Evolutionary conservation across 2,329 filamentous ascomycete species (phyloP).

Genomic region (Cercospora janseana): DNA sequence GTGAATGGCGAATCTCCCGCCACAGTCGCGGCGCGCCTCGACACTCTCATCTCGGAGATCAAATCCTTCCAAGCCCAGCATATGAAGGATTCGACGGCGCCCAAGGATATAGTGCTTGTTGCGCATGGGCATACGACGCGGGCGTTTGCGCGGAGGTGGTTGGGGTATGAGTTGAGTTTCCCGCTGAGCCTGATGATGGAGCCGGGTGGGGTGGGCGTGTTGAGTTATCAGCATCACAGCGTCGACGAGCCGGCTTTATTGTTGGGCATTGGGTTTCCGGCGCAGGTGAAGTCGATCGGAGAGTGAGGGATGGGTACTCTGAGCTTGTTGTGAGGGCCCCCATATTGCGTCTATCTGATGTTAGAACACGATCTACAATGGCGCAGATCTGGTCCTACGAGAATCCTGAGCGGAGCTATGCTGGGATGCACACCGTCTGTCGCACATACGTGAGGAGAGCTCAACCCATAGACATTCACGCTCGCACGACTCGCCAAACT

Average conservation of each 20-base stretch:
- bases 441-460: too few species aligned
- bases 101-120: constrained; percentile 69
- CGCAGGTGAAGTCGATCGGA: constrained; percentile 5
- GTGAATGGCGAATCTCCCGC: constrained; percentile 73
- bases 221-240: constrained; percentile 79
- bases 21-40: constrained; percentile 68
- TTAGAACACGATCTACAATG: too few species aligned
- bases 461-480: too few species aligned
- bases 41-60: constrained; percentile 71
- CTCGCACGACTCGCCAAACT: too few species aligned
- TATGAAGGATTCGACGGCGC: constrained; percentile 45
- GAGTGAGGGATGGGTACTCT: background rate
- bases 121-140: constrained; percentile 83
- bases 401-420: too few species aligned
- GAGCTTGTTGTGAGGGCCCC: too few species aligned
- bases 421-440: too few species aligned
- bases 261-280: constrained; percentile 67
- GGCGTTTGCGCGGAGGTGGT: constrained; percentile 82
- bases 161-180: constrained; percentile 63
- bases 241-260: constrained; percentile 77
- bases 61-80: constrained; percentile 56
- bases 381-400: too few species aligned
- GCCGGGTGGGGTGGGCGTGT: constrained; percentile 76
- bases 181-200: constrained; percentile 73
- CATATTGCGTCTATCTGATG: too few species aligned